Conservation (phyloP, 768 basidiomycete species). For the Termitomyces sp. region DNA sequence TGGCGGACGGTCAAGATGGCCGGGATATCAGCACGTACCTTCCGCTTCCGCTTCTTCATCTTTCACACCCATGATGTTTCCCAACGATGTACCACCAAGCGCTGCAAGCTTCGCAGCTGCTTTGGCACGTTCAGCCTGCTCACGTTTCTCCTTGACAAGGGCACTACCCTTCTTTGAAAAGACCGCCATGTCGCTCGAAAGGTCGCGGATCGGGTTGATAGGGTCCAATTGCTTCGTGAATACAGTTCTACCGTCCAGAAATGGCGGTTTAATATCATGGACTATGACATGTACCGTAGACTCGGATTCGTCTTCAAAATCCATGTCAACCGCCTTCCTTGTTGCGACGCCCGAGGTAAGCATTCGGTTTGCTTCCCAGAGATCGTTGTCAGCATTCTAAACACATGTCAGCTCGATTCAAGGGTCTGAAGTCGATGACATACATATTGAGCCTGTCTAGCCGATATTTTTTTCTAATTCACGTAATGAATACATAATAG, state of each 20-base stretch:
- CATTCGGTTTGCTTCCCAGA: constrained; percentile 99
- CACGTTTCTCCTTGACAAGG: constrained; percentile 91
- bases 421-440: constrained; percentile 19
- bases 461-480: constrained; percentile 78
- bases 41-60: constrained; percentile 92
- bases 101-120: constrained; percentile 94
- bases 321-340: constrained; percentile 80
- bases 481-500: constrained; percentile 5
- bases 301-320: constrained; percentile 95
- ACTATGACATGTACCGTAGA: constrained; percentile 97
- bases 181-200: constrained; percentile 89
- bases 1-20: constrained; percentile 23
- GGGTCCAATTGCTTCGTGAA: constrained; percentile 97
- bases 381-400: constrained; percentile 95
- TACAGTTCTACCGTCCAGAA: constrained; percentile 92
- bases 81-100: constrained; percentile 88
- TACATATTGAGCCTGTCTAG: constrained; percentile 94
- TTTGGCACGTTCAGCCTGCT: constrained; percentile 93
- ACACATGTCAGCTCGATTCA: constrained; percentile 7
- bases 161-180: constrained; percentile 97
- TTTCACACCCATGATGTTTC: constrained; percentile 96
- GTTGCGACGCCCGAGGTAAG: constrained; percentile 92
- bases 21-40: constrained; percentile 46
- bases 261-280: constrained; percentile 95
- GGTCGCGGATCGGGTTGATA: constrained; percentile 92